Evolutionary conservation across 257 asterid genomes (phyloP).

Genomic region (Solanum lycopersicoides): DNA sequence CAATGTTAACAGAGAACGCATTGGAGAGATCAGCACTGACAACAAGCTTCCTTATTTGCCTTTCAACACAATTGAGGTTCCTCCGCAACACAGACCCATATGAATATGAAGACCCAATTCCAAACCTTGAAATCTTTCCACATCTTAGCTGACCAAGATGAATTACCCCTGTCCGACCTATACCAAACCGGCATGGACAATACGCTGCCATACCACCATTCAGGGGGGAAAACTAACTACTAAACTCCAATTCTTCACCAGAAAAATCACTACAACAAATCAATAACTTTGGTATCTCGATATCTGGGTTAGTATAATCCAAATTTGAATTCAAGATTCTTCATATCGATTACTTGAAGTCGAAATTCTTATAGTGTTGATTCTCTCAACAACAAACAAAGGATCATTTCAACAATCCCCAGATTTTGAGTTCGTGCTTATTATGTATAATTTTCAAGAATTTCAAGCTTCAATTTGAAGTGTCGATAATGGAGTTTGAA

Average conservation of each 20-base stretch:
- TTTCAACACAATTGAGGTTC: conserved; percentile 25
- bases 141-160: conserved; percentile 32
- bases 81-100: conserved; percentile 19
- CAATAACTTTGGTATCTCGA: not conserved
- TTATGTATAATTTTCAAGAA: not conserved
- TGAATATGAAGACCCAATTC: conserved; percentile 7
- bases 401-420: not conserved
- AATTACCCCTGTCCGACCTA: conserved; percentile 31
- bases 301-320: not conserved
- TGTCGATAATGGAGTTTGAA: not conserved
- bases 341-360: not conserved
- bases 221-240: not conserved
- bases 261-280: not conserved
- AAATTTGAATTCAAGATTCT: not conserved
- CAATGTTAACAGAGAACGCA: conserved; percentile 52
- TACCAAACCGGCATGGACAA: conserved; percentile 36
- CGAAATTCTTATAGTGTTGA: not conserved
- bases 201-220: conserved; percentile 36
- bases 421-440: not conserved
- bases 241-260: not conserved
- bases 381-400: not conserved
- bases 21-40: conserved; percentile 54
- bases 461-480: not conserved
- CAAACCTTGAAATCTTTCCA: conserved; percentile 20
- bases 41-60: conserved; percentile 36